phyloP scores from a whole-genome alignment of 257 asterid species.

The Coffea eugenioides region DNA sequence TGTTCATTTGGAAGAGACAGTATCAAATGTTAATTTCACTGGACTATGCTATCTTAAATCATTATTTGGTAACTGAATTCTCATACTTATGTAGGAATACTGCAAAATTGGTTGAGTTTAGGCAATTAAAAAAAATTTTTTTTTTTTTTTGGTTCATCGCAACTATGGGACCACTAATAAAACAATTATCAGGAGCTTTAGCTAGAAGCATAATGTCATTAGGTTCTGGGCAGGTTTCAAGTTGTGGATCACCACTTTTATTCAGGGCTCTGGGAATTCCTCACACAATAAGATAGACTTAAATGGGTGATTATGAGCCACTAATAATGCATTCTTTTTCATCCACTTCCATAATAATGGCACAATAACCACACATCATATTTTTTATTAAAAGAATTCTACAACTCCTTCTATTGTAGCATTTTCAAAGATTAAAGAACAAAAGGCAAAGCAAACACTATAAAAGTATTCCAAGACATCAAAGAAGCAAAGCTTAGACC shows the following conservation, averaged over 20 bases:
- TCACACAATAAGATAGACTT: neutral
- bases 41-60: neutral
- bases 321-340: neutral
- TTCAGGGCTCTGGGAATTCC: neutral
- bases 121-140: too few species aligned
- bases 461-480: too few species aligned
- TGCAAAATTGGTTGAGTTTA: neutral
- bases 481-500: too few species aligned
- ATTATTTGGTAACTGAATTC: neutral
- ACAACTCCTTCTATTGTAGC: too few species aligned
- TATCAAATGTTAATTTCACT: too few species aligned
- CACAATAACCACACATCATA: too few species aligned
- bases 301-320: neutral
- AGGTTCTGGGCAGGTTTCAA: neutral
- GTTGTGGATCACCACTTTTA: neutral
- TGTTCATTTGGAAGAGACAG: neutral
- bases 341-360: neutral
- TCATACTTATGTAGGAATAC: neutral
- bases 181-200: neutral
- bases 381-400: too few species aligned
- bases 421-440: too few species aligned
- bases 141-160: neutral
- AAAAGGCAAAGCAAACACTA: too few species aligned
- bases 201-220: neutral
- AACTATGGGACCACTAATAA: neutral